Evolutionary conservation across 345 rosid genomes (phyloP), one percentile per base, ranked within the genome.

Genomic region (Lepidium aucheri): DNA sequence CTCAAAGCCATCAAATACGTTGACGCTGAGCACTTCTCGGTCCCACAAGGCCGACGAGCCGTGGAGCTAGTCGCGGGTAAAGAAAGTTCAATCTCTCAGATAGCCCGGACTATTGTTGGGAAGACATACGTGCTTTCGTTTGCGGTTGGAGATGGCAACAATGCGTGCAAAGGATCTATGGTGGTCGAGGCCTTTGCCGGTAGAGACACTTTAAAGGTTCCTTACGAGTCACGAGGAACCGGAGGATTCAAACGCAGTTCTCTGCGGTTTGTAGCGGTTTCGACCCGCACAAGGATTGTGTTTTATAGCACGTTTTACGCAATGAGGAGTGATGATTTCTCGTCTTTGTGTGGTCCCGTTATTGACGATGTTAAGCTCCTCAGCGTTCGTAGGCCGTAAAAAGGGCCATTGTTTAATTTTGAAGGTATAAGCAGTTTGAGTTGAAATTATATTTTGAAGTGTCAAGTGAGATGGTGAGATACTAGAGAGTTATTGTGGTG

Each of bases 1-100:
- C 94, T 88, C 22, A 93, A 93, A 78, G 96, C 97, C 11, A 79
- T 93, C 16, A 90, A 93, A 60, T 93, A 86, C 84, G 83, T 93
- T 3, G 96, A 93, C 65, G 41, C 69, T 0, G 85, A 65, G 3
- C 94, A 87, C 61, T 88, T 81, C 80, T 68, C 85, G 0, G 84
- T 88, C 56, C 96, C 96, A 1, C 76, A 80, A 63, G 91, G 90
- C 22, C 81, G 72, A 55, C 39, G 94, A 47, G 97, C 90, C 0
- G 63, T 90, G 0, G 98, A 93, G 63, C 88, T 93, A 0, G 81
- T 93, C 0, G 98, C 85, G 0, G 98, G 98, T 0, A 89, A 82
- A 74, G 98, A 90, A 65, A 90, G 98, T 55, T 90, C 96, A 54
- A 76, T 90, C 11, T 79, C 94, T 8, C 98, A 93, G 16, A 60